A percentile compares a stretch with the other conserved stretches of the same genome.
These are phyloP conservation scores for Alternaria consortialis DNA, from an alignment of 2,329 filamentous ascomycete genomes.

Conservation along the genomic window DNA sequence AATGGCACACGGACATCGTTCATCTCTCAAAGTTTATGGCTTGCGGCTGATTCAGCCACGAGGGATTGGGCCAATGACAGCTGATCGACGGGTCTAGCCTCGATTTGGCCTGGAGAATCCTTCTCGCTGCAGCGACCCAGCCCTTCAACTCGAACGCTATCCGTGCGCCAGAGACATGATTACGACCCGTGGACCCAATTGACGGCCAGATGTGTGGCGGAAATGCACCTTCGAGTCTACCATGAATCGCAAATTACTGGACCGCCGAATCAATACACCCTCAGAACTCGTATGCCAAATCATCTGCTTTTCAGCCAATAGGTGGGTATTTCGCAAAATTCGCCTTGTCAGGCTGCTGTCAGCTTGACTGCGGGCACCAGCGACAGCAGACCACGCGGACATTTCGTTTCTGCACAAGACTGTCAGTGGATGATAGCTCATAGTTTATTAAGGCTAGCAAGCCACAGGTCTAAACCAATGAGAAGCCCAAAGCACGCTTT, in stretches of 20 bases:
- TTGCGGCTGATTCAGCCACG: neutral
- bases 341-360: conserved; percentile 4
- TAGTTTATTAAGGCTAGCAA: conserved; percentile 21
- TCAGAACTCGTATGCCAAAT: neutral
- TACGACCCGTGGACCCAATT: neutral
- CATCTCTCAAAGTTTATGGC: neutral
- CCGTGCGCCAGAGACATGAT: conserved; percentile 9
- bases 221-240: conserved; percentile 2
- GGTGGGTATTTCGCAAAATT: conserved; percentile 1
- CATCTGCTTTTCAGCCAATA: neutral
- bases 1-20: conserved; percentile 4
- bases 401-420: conserved; percentile 4
- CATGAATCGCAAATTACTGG: neutral
- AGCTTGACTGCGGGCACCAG: conserved; percentile 5
- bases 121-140: conserved; percentile 13
- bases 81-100: conserved; percentile 18
- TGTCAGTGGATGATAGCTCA: conserved; percentile 9
- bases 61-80: conserved; percentile 16
- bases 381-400: conserved; percentile 15
- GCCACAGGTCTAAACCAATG: conserved; percentile 19
- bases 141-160: conserved; percentile 11
- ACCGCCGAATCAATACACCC: conserved; percentile 7
- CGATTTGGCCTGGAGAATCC: conserved; percentile 22
- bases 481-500: neutral
- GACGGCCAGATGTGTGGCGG: neutral